These are phyloP conservation scores for Hypoxylon sp. DNA, from an alignment of 2,329 filamentous ascomycete species.

Conservation along the genomic window DNA sequence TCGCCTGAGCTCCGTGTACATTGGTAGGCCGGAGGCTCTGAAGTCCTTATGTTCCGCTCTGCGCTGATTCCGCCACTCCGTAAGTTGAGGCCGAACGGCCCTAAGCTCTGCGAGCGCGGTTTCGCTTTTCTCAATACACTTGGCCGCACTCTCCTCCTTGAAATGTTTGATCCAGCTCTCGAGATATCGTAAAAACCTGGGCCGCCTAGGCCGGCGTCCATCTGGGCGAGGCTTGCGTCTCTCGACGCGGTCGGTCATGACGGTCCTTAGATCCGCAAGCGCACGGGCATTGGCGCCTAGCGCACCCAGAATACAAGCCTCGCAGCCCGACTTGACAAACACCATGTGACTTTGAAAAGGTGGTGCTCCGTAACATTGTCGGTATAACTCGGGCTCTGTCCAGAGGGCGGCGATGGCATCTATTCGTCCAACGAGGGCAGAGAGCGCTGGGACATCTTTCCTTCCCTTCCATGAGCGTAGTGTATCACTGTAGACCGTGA, in stretches of 20 bases:
- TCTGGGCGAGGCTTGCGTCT: slow-evolving; percentile 17
- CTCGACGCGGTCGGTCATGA: slow-evolving; percentile 51
- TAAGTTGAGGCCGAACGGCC: slow-evolving; percentile 27
- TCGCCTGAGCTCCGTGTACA: slow-evolving; percentile 35
- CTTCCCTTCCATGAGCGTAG: slow-evolving; percentile 41
- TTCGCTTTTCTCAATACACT: slow-evolving; percentile 36
- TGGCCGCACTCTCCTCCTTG: slow-evolving; percentile 30
- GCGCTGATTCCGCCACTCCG: slow-evolving; percentile 30
- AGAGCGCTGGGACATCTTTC: slow-evolving; percentile 27
- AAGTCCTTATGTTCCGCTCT: slow-evolving; percentile 6
- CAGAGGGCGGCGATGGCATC: slow-evolving; percentile 50
- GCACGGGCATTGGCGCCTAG: slow-evolving; percentile 54
- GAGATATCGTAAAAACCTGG: slow-evolving; percentile 51
- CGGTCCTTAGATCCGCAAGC: slow-evolving; percentile 56
- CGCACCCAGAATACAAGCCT: slow-evolving; percentile 61
- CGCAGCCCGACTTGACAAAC: slow-evolving; percentile 52
- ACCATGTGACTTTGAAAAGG: slow-evolving; percentile 44
- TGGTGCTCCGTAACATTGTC: slow-evolving; percentile 43
- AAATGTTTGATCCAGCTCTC: slow-evolving; percentile 55
- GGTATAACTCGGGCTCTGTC: slow-evolving; percentile 49
- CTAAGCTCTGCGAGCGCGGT: slow-evolving; percentile 34
- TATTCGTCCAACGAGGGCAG: slow-evolving; percentile 46
- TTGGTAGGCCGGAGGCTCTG: not conserved
- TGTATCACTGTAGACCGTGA: slow-evolving; percentile 44
- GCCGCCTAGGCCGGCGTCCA: slow-evolving; percentile 25